Evolutionary conservation across 805 yeast species (phyloP), one percentile per base, ranked within the genome.

Genomic region (Sugiyamaella lignohabitans): DNA sequence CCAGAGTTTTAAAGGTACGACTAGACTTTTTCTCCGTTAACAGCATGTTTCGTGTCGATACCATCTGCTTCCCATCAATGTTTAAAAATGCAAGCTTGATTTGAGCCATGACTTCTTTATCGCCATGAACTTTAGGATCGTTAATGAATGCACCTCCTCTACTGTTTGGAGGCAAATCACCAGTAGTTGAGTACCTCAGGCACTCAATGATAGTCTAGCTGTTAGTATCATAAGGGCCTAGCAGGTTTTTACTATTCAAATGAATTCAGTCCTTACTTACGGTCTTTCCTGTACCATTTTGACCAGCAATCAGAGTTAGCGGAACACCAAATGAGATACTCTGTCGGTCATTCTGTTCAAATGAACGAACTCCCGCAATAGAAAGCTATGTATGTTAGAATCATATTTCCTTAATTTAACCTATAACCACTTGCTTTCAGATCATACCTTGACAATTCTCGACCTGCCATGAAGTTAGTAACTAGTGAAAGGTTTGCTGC

Each of bases 61-160:
- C 83, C 94, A 91, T 84, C 50, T 79, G 79, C 49, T 76, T 74
- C 2, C 85, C 85, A 57, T 78, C 80, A 23, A 84, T 78, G 56
- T 82, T 80, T 37, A 77, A 76, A 59, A 88, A 89, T 0, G 94
- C 95, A 46, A 93, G 69, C 57, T 88, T 91, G 45, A 93, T 87
- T 61, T 89, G 97, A 0, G 96, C 98, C 47, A 79, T 75, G 2
- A 91, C 93, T 53, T 79, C 83, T 45, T 79, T 78, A 39, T 86
- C 81, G 39, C 86, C 84, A 3, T 57, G 42, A 51, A 67, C 60
- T 43, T 82, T 79, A 0, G 98, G 98, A 68, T 93, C 98, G 59
- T 88, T 93, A 5, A 93, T 77, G 62, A 93, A 93, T 1, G 97
- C 98, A 5, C 98, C 98, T 44, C 95, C 95, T 61, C 86, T 88